Percentiles rank a stretch among this genome's conserved stretches.
phyloP scores from a whole-genome alignment of 257 asterid genomes.

The Ophiorrhiza pumila region DNA sequence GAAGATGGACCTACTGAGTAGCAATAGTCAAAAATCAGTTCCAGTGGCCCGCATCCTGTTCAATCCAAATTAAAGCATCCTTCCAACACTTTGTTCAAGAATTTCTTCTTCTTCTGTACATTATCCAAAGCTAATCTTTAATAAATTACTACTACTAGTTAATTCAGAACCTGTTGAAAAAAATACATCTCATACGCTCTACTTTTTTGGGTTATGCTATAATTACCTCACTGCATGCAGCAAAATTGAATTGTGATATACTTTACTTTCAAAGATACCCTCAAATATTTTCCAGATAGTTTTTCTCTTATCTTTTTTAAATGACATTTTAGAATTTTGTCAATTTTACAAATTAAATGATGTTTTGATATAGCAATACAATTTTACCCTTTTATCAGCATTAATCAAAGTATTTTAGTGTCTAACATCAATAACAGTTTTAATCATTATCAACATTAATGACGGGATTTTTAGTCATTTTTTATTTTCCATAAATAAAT shows the following conservation, averaged over 20 bases:
- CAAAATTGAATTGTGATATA: too few relatives aligned
- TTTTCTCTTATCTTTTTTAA: too few relatives aligned
- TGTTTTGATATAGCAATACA: too few relatives aligned
- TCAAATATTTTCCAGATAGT: not conserved
- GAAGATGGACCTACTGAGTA: not conserved
- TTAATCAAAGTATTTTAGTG: too few relatives aligned
- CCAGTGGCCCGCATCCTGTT: constrained; percentile 13
- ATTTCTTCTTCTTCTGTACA: not conserved
- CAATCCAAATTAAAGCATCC: constrained; percentile 4
- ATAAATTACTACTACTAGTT: not conserved
- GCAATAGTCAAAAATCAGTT: constrained; percentile 9
- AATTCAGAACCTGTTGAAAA: constrained; percentile 9
- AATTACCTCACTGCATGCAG: not conserved
- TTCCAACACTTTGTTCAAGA: not conserved
- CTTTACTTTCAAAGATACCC: not conserved
- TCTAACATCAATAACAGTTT: too few relatives aligned
- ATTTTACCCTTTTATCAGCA: too few relatives aligned
- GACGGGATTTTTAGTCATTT: too few relatives aligned
- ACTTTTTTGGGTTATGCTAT: not conserved
- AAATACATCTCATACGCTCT: not conserved
- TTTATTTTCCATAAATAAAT: too few relatives aligned
- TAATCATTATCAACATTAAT: too few relatives aligned
- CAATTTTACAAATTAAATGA: too few relatives aligned
- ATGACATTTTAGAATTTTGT: too few relatives aligned
- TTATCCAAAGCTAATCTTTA: not conserved